Evolutionary conservation across 139 green algal genomes (phyloP).

Genomic region (Asterochloris sp.): DNA sequence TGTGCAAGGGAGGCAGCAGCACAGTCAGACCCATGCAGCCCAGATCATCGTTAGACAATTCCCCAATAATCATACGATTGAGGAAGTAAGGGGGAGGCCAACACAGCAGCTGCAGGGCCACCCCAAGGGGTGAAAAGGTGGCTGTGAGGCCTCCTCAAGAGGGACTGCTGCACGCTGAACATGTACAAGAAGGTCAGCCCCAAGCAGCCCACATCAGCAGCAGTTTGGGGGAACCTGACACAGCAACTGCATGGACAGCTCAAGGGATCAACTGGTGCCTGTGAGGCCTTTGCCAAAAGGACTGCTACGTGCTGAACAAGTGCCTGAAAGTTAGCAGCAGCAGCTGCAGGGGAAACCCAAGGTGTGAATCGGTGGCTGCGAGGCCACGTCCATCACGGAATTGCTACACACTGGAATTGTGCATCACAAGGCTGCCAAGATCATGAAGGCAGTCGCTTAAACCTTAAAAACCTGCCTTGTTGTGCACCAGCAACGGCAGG

Average conservation of each 20-base stretch:
- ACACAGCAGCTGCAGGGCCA: neutral
- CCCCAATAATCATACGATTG: neutral
- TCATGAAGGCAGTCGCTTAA: neutral
- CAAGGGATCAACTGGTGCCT: too few species aligned
- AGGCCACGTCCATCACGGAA: too few species aligned
- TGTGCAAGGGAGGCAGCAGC: neutral
- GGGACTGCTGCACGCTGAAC: too few species aligned
- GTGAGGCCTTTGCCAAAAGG: neutral
- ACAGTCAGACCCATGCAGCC: neutral
- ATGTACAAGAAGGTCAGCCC: too few species aligned
- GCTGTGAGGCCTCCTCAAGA: too few species aligned
- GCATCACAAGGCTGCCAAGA: neutral
- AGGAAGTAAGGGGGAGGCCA: neutral
- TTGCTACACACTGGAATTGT: too few species aligned
- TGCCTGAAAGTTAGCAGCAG: neutral
- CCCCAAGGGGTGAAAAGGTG: too few species aligned
- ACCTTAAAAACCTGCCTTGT: constrained; percentile 36
- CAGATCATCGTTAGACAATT: neutral
- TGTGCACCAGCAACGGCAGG: constrained; percentile 80
- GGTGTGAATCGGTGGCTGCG: neutral
- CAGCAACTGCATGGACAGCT: too few species aligned
- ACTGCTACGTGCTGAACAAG: neutral
- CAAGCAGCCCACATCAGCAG: too few species aligned
- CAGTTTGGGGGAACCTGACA: too few species aligned
- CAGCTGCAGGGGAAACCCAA: neutral